phyloP scores from a whole-genome alignment of 116 monocot species.

The Thalassia testudinum region DNA sequence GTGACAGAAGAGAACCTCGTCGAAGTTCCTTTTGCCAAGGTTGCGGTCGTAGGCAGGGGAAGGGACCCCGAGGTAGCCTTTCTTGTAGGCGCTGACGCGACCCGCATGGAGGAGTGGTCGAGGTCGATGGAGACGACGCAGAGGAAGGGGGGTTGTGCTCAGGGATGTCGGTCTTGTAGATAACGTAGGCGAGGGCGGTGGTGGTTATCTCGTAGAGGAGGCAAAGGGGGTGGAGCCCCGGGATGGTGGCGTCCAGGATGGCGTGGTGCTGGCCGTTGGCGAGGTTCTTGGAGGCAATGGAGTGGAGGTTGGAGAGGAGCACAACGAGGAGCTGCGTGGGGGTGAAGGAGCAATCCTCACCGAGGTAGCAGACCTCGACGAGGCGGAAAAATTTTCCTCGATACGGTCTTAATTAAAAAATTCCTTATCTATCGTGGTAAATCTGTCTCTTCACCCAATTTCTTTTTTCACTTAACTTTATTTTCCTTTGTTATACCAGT shows the following conservation, averaged over 20 bases:
- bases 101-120: slow-evolving; percentile 71
- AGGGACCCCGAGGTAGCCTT: slow-evolving; percentile 39
- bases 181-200: slow-evolving; percentile 67
- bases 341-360: slow-evolving; percentile 22
- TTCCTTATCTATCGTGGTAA: too few relatives aligned
- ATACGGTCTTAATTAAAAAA: too few relatives aligned
- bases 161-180: slow-evolving; percentile 35
- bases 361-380: slow-evolving; percentile 25
- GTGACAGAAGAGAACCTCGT: slow-evolving; percentile 57
- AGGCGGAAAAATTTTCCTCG: too few relatives aligned
- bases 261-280: slow-evolving; percentile 21
- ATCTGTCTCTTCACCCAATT: too few relatives aligned
- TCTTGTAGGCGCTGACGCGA: slow-evolving; percentile 34
- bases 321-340: slow-evolving; percentile 68
- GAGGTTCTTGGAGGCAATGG: slow-evolving; percentile 37
- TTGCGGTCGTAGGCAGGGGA: slow-evolving; percentile 48
- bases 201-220: slow-evolving; percentile 69
- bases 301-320: slow-evolving; percentile 58
- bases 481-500: too few relatives aligned
- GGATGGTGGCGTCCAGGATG: slow-evolving; percentile 62
- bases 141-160: neutral
- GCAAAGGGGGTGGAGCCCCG: slow-evolving; percentile 47
- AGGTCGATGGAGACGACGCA: slow-evolving; percentile 51
- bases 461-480: too few relatives aligned
- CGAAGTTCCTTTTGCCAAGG: slow-evolving; percentile 75